Base-by-base conservation (phyloP, 352 stramenopile species). In the Phytophthora pluvialis region DNA sequence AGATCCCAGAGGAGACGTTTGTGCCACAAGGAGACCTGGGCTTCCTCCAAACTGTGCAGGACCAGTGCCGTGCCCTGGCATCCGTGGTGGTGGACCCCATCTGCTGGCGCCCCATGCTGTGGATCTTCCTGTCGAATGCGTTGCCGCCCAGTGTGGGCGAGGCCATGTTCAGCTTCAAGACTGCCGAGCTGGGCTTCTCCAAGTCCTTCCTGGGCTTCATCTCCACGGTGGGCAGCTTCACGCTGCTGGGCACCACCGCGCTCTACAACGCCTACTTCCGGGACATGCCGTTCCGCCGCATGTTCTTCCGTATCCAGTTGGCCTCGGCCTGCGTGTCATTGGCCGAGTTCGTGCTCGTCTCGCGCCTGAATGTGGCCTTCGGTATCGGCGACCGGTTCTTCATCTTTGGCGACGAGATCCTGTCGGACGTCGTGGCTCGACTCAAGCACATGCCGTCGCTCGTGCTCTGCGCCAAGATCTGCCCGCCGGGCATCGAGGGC, bases 381-480 rank as follows among this genome's bases (percentile, higher is more conserved):
- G 83, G 83, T 15, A 67, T 94, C 8, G 65, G 71, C 58, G 86
- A 94, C 64, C 77, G 64, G 25, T 90, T 86, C 53, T 94, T 94
- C 66, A 91, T 94, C 56, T 91, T 94, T 39, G 81, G 83, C 18
- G 86, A 94, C 68, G 83, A 91, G 64, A 89, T 94, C 52, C 74
- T 91, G 9, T 90, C 82, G 61, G 86, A 92, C 51, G 83, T 94
- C 5, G 86, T 94, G 26, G 81, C 79, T 48, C 78, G 83, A 0
- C 81, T 94, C 69, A 92, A 93, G 67, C 80, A 89, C 62, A 95
- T 99, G 75, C 96, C 97, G 8, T 98, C 90, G 47, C 83, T 99
- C 26, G 94, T 99, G 44, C 75, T 99, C n/a, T 98, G 96, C 46
- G 94, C 95, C 58, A 93, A 94, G 65, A 86, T 99, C 56, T 99